Percentiles rank a stretch among this genome's conserved stretches.
phyloP scores from a whole-genome alignment of 1,139 yeast genomes.

The Diutina neorugosa region DNA sequence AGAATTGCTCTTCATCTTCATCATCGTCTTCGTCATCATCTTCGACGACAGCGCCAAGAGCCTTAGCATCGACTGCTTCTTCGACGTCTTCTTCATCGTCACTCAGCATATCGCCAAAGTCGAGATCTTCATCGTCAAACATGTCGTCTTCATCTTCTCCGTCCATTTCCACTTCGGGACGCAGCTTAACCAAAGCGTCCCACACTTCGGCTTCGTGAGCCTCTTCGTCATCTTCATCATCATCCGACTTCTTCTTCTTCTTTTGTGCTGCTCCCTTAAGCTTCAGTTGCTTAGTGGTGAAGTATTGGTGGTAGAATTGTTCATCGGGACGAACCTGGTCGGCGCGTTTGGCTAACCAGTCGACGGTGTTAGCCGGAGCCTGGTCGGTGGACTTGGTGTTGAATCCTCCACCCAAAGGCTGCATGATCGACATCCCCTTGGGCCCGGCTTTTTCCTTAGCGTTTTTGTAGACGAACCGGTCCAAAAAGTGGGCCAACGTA shows the following conservation, averaged over 20 bases:
- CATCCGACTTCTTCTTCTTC: conserved; percentile 11
- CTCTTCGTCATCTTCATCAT: conserved; percentile 25
- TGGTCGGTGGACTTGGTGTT: conserved; percentile 57
- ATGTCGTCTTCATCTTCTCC: not conserved
- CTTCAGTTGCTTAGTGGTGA: conserved; percentile 47
- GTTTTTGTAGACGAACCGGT: conserved; percentile 88
- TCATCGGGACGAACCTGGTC: conserved; percentile 78
- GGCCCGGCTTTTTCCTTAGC: conserved; percentile 64
- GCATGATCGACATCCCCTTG: conserved; percentile 92
- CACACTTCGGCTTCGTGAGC: conserved; percentile 75
- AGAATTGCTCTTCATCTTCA: conserved; percentile 15
- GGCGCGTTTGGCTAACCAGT: conserved; percentile 63
- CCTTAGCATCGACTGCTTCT: conserved; percentile 17
- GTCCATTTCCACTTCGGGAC: conserved; percentile 1
- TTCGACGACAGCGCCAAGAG: conserved; percentile 18
- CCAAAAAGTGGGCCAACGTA: conserved; percentile 82
- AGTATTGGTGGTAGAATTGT: conserved; percentile 80
- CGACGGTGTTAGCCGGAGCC: conserved; percentile 66
- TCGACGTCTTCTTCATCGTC: conserved; percentile 27
- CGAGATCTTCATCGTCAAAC: not conserved
- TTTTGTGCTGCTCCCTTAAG: conserved; percentile 20
- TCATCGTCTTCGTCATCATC: conserved; percentile 15
- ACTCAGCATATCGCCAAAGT: not conserved
- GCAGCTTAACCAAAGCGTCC: conserved; percentile 63
- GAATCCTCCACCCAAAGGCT: conserved; percentile 86